phyloP scores from a whole-genome alignment of 2,329 filamentous ascomycete genomes.

The Fusarium sp. region DNA sequence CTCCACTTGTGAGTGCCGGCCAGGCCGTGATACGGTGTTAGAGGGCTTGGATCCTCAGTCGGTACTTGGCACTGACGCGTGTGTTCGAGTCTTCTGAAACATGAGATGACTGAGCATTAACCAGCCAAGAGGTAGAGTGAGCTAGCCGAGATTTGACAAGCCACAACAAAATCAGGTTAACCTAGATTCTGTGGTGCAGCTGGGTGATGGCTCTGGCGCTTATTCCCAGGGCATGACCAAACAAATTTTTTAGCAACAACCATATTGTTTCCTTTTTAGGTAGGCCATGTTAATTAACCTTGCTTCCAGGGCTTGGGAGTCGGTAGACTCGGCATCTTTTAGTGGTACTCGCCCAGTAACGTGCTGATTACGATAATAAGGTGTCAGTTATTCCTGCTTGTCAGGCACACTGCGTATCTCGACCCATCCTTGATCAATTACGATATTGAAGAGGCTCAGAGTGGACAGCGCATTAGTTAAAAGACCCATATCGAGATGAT shows the following conservation, averaged over 20 bases:
- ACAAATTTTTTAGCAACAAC: constrained; percentile 16
- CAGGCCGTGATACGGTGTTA: constrained; percentile 31
- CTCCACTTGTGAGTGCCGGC: constrained; percentile 41
- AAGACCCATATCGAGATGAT: constrained; percentile 29
- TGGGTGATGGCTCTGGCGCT: not conserved
- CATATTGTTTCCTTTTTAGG: constrained; percentile 30
- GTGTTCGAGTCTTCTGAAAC: constrained; percentile 25
- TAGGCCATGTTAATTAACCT: constrained; percentile 16
- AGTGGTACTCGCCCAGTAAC: constrained; percentile 17
- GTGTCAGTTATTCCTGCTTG: constrained; percentile 39
- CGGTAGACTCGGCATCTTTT: constrained; percentile 43
- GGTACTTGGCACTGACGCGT: constrained; percentile 48
- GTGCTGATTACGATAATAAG: constrained; percentile 33
- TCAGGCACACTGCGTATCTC: constrained; percentile 20
- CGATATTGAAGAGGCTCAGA: constrained; percentile 26
- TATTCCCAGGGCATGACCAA: constrained; percentile 11
- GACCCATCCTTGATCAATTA: not conserved
- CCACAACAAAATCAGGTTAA: constrained; percentile 32
- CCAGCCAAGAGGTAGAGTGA: constrained; percentile 10
- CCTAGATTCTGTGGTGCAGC: constrained; percentile 1
- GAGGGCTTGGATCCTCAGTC: constrained; percentile 19
- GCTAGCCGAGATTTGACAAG: constrained; percentile 17
- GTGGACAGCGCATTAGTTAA: not conserved
- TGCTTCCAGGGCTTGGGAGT: constrained; percentile 19
- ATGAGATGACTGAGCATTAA: constrained; percentile 26